phyloP scores from a whole-genome alignment of 2,329 filamentous ascomycete species.

The Stenocarpella maydis region DNA sequence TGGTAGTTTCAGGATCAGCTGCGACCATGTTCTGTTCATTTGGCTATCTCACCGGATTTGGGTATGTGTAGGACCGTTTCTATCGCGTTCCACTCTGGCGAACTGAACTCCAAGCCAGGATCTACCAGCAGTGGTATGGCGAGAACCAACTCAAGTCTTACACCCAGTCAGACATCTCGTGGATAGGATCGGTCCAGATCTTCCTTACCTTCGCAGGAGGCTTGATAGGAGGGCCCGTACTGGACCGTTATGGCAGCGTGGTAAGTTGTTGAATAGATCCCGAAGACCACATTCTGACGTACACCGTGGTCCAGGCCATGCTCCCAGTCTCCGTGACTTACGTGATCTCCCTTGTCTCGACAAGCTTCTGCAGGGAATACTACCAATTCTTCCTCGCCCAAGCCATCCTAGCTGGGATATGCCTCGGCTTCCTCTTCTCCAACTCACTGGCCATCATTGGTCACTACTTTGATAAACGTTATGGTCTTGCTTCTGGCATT shows the following conservation, averaged over 20 bases:
- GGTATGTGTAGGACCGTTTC: slow-evolving; percentile 40
- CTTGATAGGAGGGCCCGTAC: slow-evolving; percentile 32
- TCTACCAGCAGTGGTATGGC: slow-evolving; percentile 34
- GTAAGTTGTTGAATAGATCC: slow-evolving; percentile 2
- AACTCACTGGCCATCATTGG: slow-evolving; percentile 42
- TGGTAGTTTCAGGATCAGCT: slow-evolving; percentile 47
- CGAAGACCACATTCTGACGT: neutral
- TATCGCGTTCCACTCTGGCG: slow-evolving; percentile 1
- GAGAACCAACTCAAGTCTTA: slow-evolving; percentile 32
- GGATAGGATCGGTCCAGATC: slow-evolving; percentile 36
- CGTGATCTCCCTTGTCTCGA: slow-evolving; percentile 32
- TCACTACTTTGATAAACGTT: slow-evolving; percentile 40
- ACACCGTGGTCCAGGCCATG: slow-evolving; percentile 2
- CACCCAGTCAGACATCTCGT: slow-evolving; percentile 34
- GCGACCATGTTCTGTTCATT: slow-evolving; percentile 49
- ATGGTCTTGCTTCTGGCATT: slow-evolving; percentile 39
- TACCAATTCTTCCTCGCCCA: slow-evolving; percentile 35
- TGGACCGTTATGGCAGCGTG: slow-evolving; percentile 32
- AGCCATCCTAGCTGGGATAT: slow-evolving; percentile 39
- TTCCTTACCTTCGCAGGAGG: slow-evolving; percentile 34
- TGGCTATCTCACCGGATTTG: slow-evolving; percentile 53
- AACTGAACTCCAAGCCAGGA: slow-evolving; percentile 3
- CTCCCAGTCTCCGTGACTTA: slow-evolving; percentile 33
- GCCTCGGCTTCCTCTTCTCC: slow-evolving; percentile 47
- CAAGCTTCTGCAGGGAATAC: slow-evolving; percentile 35